Percentiles rank a stretch among this genome's conserved stretches.
Conservation (phyloP, 495 filamentous ascomycete species). For the Neurospora sp. region DNA sequence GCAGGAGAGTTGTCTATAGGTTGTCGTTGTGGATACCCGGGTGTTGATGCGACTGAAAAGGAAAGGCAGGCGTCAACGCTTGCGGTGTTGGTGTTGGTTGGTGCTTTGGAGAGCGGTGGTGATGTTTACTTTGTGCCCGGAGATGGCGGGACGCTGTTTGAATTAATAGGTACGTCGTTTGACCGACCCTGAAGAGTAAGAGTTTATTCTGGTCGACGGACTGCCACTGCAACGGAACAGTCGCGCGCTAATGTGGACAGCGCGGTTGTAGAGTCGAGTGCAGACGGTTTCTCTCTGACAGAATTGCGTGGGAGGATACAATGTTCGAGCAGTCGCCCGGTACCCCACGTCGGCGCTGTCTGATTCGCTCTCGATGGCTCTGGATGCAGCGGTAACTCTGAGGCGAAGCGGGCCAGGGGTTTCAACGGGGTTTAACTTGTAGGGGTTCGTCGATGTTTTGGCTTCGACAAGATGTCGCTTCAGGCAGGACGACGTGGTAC, state of each 20-base stretch:
- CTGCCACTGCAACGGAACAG: neutral
- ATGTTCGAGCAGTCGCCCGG: slow-evolving; percentile 29
- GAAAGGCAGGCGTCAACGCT: neutral
- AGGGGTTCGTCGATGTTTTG: neutral
- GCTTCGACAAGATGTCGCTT: slow-evolving; percentile 8
- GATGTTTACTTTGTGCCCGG: neutral
- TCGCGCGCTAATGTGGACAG: neutral
- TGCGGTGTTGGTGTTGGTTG: neutral
- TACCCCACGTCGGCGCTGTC: slow-evolving; percentile 16
- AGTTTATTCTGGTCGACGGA: neutral
- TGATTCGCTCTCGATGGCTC: slow-evolving; percentile 24
- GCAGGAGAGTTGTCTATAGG: slow-evolving; percentile 5
- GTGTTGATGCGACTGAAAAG: neutral
- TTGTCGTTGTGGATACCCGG: neutral
- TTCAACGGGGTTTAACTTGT: neutral
- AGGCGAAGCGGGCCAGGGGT: slow-evolving; percentile 17
- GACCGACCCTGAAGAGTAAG: neutral
- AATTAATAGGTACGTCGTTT: neutral
- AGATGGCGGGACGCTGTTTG: neutral
- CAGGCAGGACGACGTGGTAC: neutral
- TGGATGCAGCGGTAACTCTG: slow-evolving; percentile 22
- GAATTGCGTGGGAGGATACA: neutral
- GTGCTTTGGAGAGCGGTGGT: neutral
- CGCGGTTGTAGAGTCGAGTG: slow-evolving; percentile 5
- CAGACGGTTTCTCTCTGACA: neutral